phyloP scores from a whole-genome alignment of 2,329 filamentous ascomycete genomes.

The Neofusicoccum kwambonambiense region DNA sequence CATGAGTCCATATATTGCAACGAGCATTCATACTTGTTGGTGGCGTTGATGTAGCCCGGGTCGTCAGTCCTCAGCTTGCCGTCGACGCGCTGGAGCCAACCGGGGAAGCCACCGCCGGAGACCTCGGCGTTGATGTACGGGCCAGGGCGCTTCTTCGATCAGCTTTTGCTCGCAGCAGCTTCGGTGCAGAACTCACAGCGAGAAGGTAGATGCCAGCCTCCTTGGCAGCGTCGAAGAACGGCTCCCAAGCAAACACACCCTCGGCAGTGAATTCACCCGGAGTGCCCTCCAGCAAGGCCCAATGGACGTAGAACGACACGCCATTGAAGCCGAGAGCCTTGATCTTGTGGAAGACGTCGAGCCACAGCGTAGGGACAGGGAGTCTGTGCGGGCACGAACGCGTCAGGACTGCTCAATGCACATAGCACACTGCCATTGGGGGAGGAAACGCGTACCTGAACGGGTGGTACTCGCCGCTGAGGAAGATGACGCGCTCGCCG shows the following conservation, averaged over 20 bases:
- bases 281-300: slow-evolving; percentile 74
- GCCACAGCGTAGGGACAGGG: slow-evolving; percentile 61
- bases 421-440: neutral
- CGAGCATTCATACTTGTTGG: slow-evolving; percentile 54
- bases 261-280: slow-evolving; percentile 67
- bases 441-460: slow-evolving; percentile 47
- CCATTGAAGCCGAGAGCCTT: slow-evolving; percentile 77
- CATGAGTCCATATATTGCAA: too few species aligned
- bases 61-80: slow-evolving; percentile 64
- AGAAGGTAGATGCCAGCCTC: slow-evolving; percentile 75
- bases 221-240: slow-evolving; percentile 73
- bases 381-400: slow-evolving; percentile 39
- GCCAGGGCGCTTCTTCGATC: slow-evolving; percentile 47
- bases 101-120: slow-evolving; percentile 75
- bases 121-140: slow-evolving; percentile 79
- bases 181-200: slow-evolving; percentile 43
- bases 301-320: slow-evolving; percentile 77
- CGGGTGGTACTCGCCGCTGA: slow-evolving; percentile 72
- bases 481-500: slow-evolving; percentile 69
- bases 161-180: slow-evolving; percentile 20
- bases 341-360: slow-evolving; percentile 80
- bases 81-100: slow-evolving; percentile 71
- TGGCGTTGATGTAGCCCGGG: slow-evolving; percentile 63
- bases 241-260: slow-evolving; percentile 69
- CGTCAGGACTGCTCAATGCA: neutral